A percentile compares a stretch with the other conserved stretches of the same genome.
Conservation (phyloP, 177 flowering plant species). For the Vitis hybrid region DNA sequence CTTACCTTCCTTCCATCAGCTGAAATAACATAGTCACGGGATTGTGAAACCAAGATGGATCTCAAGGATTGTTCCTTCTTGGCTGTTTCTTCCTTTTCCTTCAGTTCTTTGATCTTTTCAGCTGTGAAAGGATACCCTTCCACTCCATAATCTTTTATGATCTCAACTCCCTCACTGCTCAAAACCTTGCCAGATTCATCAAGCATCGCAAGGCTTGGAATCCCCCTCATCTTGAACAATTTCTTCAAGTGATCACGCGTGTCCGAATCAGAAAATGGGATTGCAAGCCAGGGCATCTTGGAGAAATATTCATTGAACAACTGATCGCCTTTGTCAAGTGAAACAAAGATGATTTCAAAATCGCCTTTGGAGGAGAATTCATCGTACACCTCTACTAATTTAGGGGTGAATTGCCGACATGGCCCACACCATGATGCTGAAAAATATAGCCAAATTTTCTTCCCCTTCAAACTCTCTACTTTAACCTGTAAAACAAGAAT, state of each 20-base stretch:
- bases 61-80: slow-evolving; percentile 48
- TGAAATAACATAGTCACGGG: slow-evolving; percentile 54
- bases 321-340: slow-evolving; percentile 45
- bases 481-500: slow-evolving; percentile 36
- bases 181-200: slow-evolving; percentile 29
- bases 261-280: slow-evolving; percentile 47
- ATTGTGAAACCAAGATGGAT: slow-evolving; percentile 39
- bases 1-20: slow-evolving; percentile 51
- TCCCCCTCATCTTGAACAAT: slow-evolving; percentile 37
- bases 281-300: slow-evolving; percentile 69
- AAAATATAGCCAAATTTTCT: slow-evolving; percentile 55
- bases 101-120: slow-evolving; percentile 38
- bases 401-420: slow-evolving; percentile 53
- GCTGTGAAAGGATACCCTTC: slow-evolving; percentile 43
- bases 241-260: slow-evolving; percentile 23
- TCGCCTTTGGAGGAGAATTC: slow-evolving; percentile 35
- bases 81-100: slow-evolving; percentile 48
- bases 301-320: slow-evolving; percentile 50
- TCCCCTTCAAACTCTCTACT: slow-evolving; percentile 44
- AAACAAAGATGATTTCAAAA: slow-evolving; percentile 52
- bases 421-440: slow-evolving; percentile 65
- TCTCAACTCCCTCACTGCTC: slow-evolving; percentile 27
- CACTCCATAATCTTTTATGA: slow-evolving; percentile 33
- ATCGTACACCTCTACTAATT: slow-evolving; percentile 34
- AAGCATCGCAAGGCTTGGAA: slow-evolving; percentile 40